Evolutionary conservation across 2,329 filamentous ascomycete species (phyloP).

Genomic region (Ophiobolus disseminans): DNA sequence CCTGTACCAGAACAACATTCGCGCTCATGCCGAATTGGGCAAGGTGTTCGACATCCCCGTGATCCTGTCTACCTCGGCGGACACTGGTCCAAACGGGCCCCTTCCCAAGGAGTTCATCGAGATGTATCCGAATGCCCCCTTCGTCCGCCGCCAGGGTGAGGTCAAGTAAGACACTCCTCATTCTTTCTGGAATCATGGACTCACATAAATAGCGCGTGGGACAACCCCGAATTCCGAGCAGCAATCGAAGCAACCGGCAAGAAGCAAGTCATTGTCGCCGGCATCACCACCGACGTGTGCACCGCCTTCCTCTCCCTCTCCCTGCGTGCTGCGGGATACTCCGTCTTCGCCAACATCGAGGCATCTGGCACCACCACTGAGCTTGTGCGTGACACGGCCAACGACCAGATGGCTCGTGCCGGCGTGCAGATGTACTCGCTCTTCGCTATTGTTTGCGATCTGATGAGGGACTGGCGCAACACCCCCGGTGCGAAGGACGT

Average conservation of each 20-base stretch:
- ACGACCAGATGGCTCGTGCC: slow-evolving; percentile 70
- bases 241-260: slow-evolving; percentile 71
- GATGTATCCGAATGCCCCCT: slow-evolving; percentile 70
- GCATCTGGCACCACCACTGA: slow-evolving; percentile 70
- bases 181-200: neutral
- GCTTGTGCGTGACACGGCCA: slow-evolving; percentile 68
- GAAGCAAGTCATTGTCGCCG: slow-evolving; percentile 74
- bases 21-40: slow-evolving; percentile 71
- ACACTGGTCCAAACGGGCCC: slow-evolving; percentile 73
- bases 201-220: slow-evolving; percentile 65
- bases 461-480: slow-evolving; percentile 75
- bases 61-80: slow-evolving; percentile 73
- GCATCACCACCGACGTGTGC: slow-evolving; percentile 78
- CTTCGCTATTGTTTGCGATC: slow-evolving; percentile 70
- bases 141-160: slow-evolving; percentile 73
- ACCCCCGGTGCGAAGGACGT: slow-evolving; percentile 61
- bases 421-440: slow-evolving; percentile 70
- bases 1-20: slow-evolving; percentile 70
- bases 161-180: slow-evolving; percentile 59
- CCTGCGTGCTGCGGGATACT: slow-evolving; percentile 73
- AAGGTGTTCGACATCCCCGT: slow-evolving; percentile 72
- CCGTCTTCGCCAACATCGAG: slow-evolving; percentile 76
- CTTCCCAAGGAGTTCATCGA: slow-evolving; percentile 72
- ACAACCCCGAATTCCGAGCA: slow-evolving; percentile 71
- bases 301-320: slow-evolving; percentile 77